Evolutionary conservation across 805 yeast species (phyloP), one percentile per base, ranked within the genome.

Genomic region (Saccharomyces jurei): DNA sequence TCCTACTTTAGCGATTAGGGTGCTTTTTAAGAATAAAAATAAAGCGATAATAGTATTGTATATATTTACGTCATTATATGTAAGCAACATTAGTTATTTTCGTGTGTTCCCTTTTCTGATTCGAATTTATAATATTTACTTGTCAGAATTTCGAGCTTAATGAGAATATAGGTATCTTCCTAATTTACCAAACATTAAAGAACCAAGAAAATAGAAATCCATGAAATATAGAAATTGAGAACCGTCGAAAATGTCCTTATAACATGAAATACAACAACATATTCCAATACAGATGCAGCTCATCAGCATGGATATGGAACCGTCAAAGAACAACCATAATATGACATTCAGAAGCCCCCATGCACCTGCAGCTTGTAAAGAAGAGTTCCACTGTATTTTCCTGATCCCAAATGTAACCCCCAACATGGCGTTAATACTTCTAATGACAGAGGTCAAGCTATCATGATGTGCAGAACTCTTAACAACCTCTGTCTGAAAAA

Each of bases 351-450:
- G 69, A 26, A 80, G 66, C 9, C 80, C 73, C 84, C 86, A 83
- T 3, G 83, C 75, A 46, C 80, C 70, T 3, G 86, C 77, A 11
- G 86, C 84, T 62, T 87, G 90, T 47, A 82, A 69, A 21, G 83
- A 77, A 0, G 86, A 78, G 50, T 77, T 70, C 92, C 92, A 86
- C 61, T 83, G 84, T 41, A 84, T 74, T 58, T 81, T 82, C 60
- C 87, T 77, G 36, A 87, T 77, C 22, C 89, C 89, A 62, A 82
- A 86, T 3, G 83, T 77, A 41, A 87, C 79, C 2, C 95, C 95
- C 47, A 86, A 70, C 61, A 86, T 77, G 2, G 89, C 86, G 53
- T 85, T 79, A 17, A 59, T 56, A 53, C 59, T 59, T 50, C 59
- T 63, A 27, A 66, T 55, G 2, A 67, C 59, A 17, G 65, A 58